These are phyloP conservation scores for Saccharomyces cerevisiae DNA, from an alignment of 805 yeast genomes.

Conservation along the genomic window DNA sequence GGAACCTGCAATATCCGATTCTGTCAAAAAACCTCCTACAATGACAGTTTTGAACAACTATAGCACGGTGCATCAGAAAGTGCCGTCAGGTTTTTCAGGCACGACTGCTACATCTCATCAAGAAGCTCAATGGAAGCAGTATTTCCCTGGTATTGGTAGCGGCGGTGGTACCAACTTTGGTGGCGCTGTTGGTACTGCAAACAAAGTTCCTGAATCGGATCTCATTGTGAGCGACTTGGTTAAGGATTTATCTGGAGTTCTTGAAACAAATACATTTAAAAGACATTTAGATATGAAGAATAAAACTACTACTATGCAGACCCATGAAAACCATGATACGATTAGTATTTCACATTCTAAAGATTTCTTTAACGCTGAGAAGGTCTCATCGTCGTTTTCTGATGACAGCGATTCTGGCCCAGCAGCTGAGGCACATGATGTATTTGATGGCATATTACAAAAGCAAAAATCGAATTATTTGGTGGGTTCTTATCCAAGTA, in stretches of 20 bases:
- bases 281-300: constrained; percentile 2
- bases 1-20: not conserved
- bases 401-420: constrained; percentile 23
- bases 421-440: constrained; percentile 23
- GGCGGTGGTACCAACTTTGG: not conserved
- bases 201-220: constrained; percentile 5
- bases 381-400: constrained; percentile 4
- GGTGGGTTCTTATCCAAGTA: not conserved
- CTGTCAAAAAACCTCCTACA: not conserved
- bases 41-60: not conserved
- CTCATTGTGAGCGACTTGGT: constrained; percentile 6
- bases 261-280: constrained; percentile 8
- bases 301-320: not conserved
- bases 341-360: not conserved
- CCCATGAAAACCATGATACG: not conserved
- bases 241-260: constrained; percentile 8
- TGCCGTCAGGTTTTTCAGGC: not conserved
- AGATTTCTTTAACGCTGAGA: not conserved
- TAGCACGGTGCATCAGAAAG: not conserved
- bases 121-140: not conserved
- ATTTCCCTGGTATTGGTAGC: not conserved
- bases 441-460: constrained; percentile 21
- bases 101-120: not conserved
- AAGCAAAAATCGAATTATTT: constrained; percentile 8
- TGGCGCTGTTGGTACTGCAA: not conserved